Base-by-base conservation (phyloP, 163 green algal genomes). In the Picocystis sp. region DNA sequence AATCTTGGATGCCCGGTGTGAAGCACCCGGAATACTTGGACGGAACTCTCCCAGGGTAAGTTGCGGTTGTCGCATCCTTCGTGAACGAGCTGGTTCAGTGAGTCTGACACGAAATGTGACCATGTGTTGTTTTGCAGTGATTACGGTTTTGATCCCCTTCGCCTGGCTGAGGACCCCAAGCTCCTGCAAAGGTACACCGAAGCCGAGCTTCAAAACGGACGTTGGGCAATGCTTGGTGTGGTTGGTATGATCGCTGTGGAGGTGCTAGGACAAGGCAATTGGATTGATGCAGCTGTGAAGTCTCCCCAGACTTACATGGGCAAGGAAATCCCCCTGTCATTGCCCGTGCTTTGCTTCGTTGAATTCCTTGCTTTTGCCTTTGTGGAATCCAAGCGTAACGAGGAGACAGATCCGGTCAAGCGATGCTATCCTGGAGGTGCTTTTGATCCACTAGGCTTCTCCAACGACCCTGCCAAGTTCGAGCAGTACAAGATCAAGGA, bases 221-320 rank as follows among this genome's bases (percentile, higher is more conserved):
- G 81, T 52, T 89, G 80, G 82, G 82, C 83, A 12, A 93, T 93
- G 84, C 68, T 87, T 14, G 84, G 77, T 34, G 77, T 77, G 33
- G 79, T 75, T 46, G 84, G 84, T 22, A 57, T 14, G 48, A 63
- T 94, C 38, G 74, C 58, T 48, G 77, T 83, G 15, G 83, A 94
- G 78, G 58, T 81, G 12, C 62, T 88, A 43, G 84, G 84, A 61
- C 76, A 78, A 34, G 80, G 81, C 62, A 79, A 92, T 80, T 94
- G 84, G 84, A 53, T 19, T 19, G 24, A 22, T 34, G 29, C 29
- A 38, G 29, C 29, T 38, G 29, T 38, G 5, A 38, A 38, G 29
- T 38, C 29, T 8, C 29, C 29, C 8, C 60, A 82, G 52, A 89
- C 81, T 41, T 94, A 77, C 61, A 79, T 94, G 22, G 83, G 84